Evolutionary conservation across 176 grass and related monocot species (phyloP).

Genomic region (Panicum miliaceum): DNA sequence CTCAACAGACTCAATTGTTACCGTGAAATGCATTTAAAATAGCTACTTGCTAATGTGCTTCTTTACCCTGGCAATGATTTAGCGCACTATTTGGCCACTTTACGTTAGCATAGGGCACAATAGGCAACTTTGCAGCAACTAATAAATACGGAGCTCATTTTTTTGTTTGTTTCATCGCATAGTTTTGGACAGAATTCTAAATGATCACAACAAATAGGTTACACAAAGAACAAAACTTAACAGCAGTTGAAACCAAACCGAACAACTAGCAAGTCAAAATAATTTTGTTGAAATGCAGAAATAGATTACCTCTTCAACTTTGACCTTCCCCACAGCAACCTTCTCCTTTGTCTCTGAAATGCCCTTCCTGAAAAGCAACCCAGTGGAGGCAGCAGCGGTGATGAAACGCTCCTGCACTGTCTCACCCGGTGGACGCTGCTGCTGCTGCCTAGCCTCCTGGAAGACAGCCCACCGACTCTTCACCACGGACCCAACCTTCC

Average conservation of each 20-base stretch:
- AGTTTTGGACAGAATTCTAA: neutral
- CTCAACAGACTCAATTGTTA: neutral
- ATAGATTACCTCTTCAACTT: constrained; percentile 88
- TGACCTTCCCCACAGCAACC: constrained; percentile 93
- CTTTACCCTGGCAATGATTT: neutral
- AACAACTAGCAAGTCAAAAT: neutral
- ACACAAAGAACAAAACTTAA: neutral
- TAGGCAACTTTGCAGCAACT: neutral
- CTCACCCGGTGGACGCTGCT: constrained; percentile 58
- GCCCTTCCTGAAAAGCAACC: constrained; percentile 81
- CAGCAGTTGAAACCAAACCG: neutral
- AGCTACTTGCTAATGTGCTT: neutral
- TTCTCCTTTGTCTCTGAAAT: constrained; percentile 94
- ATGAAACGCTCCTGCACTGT: constrained; percentile 86
- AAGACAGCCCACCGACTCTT: constrained; percentile 82
- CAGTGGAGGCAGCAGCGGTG: constrained; percentile 79
- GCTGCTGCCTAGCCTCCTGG: constrained; percentile 75
- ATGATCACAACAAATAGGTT: constrained; percentile 8
- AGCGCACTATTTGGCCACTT: neutral
- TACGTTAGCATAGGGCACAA: neutral
- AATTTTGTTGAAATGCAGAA: neutral
- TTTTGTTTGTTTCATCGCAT: neutral
- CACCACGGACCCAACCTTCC: constrained; percentile 82
- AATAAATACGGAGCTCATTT: neutral
- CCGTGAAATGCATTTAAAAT: neutral